Conservation (phyloP, 1,139 yeast species). For the Yamadazyma membranifaciens region DNA sequence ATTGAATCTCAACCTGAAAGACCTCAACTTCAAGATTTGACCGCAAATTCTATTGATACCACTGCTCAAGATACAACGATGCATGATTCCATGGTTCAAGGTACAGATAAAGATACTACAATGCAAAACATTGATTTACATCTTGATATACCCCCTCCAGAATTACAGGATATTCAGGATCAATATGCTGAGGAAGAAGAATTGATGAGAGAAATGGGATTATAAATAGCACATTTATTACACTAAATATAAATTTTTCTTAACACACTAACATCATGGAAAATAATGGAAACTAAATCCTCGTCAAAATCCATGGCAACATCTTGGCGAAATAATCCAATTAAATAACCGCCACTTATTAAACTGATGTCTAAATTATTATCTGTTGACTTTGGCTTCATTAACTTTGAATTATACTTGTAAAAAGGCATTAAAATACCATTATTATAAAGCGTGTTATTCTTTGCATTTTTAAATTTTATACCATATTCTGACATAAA, state of each 20-base stretch:
- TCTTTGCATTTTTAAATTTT: conserved; percentile 30
- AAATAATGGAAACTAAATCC: conserved; percentile 47
- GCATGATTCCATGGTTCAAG: no score
- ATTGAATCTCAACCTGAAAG: conserved; percentile 1
- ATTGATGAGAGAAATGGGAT: conserved; percentile 39
- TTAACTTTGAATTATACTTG: conserved; percentile 40
- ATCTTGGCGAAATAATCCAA: conserved; percentile 47
- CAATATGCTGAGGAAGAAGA: conserved; percentile 32
- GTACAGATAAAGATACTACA: not conserved
- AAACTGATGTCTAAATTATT: conserved; percentile 37
- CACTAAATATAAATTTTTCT: conserved; percentile 36
- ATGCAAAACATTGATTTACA: not conserved
- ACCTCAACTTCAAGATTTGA: conserved; percentile 3
- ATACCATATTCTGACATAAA: conserved; percentile 58
- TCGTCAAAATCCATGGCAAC: conserved; percentile 31
- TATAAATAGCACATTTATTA: conserved; percentile 11
- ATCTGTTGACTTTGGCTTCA: conserved; percentile 25
- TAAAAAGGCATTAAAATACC: conserved; percentile 56
- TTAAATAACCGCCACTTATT: conserved; percentile 57
- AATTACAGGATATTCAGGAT: conserved; percentile 1
- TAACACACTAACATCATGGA: conserved; percentile 35
- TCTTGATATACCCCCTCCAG: conserved; percentile 1
- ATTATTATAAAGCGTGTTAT: conserved; percentile 33
- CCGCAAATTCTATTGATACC: not conserved
- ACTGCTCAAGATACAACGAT: not conserved